Base-by-base conservation (phyloP, 1,284 basidiomycete genomes). In the Leccinum variabile region DNA sequence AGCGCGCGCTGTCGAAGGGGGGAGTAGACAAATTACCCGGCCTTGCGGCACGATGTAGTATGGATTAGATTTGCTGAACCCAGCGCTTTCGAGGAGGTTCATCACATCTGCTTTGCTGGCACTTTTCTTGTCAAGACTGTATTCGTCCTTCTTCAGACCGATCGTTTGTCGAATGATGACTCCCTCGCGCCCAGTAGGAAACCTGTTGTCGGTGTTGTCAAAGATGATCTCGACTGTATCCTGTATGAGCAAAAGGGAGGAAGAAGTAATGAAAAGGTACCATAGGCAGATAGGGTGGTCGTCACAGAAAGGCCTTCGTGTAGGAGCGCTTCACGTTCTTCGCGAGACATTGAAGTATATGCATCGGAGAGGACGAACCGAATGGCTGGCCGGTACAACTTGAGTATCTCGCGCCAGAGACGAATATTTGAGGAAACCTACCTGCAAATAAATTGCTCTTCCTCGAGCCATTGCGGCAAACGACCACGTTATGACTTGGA, bases 31-130 rank as follows among this genome's bases (percentile, higher is more conserved):
- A 83, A 89, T 76, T 70, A 96, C 95, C 60, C 97, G 82, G 63
- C 97, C 97, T 81, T 99, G 97, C 0, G 97, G 97, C 0, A 99
- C 97, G 66, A 99, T 99, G 73, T 99, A 99, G 78, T 99, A 99
- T 0, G 97, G 97, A 71, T 99, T 99, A 41, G 92, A 92, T 73
- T 94, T 91, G 75, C 92, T 95, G 80, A 99, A 99, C 2, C 97
- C 97, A 0, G 97, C 97, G 69, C 89, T 92, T 76, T 98, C 95
- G 32, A 98, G 84, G 18, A 98, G 80, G 72, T 93, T 96, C 93
- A 97, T 96, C 28, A 99, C 94, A 70, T 99, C 97, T 5, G 95
- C 95, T 77, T 98, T 98, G 76, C 89, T 94, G 0, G 93, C 92
- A 66, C 90, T 94, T 80, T 98, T 98, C 79, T 92, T 90, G 79